phyloP scores from a whole-genome alignment of 73 alveolate species.

The Paramecium caudatum region DNA sequence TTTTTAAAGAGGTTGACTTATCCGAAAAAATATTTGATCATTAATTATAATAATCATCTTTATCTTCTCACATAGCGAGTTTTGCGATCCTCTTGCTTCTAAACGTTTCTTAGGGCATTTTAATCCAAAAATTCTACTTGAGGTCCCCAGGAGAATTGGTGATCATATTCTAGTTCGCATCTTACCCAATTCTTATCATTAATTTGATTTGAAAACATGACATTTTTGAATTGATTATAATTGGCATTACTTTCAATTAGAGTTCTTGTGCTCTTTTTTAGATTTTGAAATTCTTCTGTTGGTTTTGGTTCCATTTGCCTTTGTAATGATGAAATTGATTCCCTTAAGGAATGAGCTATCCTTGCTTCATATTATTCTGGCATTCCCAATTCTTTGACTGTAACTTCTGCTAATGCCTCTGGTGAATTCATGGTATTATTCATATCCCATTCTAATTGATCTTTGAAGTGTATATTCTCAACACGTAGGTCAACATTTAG shows the following conservation, averaged over 20 bases:
- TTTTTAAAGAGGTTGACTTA: not conserved
- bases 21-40: slow-evolving; percentile 23
- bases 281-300: not conserved
- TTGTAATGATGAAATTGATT: slow-evolving; percentile 87
- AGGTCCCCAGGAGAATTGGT: slow-evolving; percentile 43
- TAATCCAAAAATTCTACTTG: slow-evolving; percentile 34
- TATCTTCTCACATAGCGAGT: slow-evolving; percentile 65
- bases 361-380: slow-evolving; percentile 90
- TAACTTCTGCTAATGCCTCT: slow-evolving; percentile 91
- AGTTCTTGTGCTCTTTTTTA: slow-evolving; percentile 64
- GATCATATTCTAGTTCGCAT: slow-evolving; percentile 54
- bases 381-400: slow-evolving; percentile 92
- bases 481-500: slow-evolving; percentile 87
- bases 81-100: slow-evolving; percentile 52
- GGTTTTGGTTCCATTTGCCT: slow-evolving; percentile 69
- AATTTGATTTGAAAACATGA: slow-evolving; percentile 55
- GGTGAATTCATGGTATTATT: slow-evolving; percentile 93
- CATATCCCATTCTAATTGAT: slow-evolving; percentile 97
- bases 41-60: not conserved
- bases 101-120: not conserved
- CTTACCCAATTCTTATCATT: slow-evolving; percentile 62
- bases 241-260: slow-evolving; percentile 50
- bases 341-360: slow-evolving; percentile 89
- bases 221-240: slow-evolving; percentile 29
- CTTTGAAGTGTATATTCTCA: slow-evolving; percentile 87